Base-by-base conservation (phyloP, 108 stramenopile species). In the Skeletonema marinoi region DNA sequence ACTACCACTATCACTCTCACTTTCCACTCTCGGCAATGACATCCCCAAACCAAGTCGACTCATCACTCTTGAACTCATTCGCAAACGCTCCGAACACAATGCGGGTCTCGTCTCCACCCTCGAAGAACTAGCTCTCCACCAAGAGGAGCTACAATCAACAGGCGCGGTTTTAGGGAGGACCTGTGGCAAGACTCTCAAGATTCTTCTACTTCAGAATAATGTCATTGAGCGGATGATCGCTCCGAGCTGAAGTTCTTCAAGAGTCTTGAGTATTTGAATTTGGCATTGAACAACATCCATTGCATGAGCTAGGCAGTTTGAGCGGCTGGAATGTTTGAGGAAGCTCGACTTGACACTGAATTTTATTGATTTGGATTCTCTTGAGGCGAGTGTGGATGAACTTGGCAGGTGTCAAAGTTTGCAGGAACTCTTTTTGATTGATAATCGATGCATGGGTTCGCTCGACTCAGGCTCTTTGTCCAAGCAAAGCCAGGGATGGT, bases 271-370 rank as follows among this genome's bases (percentile, higher is more conserved):
- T 97, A 97, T 78, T 82, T 97, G 61, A 97, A 97, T 78, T 78
- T 97, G 58, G 94, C 96, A 25, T 78, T 95, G 70, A 97, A 97
- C 74, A 96, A 96, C 63, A 85, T 97, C 19, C 29, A 65, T n/a
- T 89, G 82, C 42, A 86, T 95, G 90, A 93, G 64, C 78, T 67
- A 1, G 19, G 42, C 4, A 50, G 44, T 46, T 42, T 78, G 30
- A 46, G 66, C 41, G 71, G 77, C 8, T 84, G 83, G 96, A 25
- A 80, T 95, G 93, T 60, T 74, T 97, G 44, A 85, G 81, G 68
- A 97, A 97, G 78, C 74, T 97, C 6, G 96, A 97, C 71, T 58
- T 97, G 61, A 97, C 94, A 32, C 71, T 97, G 71, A 97, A 97
- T 71, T 97, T 97, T 71, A 79, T 97, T n/a, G 87, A 89, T 32